These are phyloP conservation scores for Phoenix roebelenii DNA, from an alignment of 176 grass and related monocot genomes.

Conservation along the genomic window DNA sequence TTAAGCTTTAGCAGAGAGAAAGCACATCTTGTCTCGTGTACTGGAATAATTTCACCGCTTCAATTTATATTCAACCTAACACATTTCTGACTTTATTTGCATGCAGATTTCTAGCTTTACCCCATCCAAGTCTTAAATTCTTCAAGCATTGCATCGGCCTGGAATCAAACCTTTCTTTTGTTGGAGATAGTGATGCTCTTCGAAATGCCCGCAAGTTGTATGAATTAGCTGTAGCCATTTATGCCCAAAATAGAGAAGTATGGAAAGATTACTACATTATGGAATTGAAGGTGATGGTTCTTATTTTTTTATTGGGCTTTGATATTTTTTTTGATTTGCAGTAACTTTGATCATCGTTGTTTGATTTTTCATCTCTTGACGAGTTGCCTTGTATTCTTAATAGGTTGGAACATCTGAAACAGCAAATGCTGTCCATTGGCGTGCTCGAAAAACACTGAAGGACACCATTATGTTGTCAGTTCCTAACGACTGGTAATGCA, in stretches of 20 bases:
- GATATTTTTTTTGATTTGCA: neutral
- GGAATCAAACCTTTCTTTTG: slow-evolving; percentile 41
- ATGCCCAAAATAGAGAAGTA: slow-evolving; percentile 41
- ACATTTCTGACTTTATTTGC: no score
- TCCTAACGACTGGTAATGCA: no score
- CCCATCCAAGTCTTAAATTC: slow-evolving; percentile 50
- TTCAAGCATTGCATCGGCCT: slow-evolving; percentile 56
- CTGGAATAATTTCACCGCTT: no score
- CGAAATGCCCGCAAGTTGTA: slow-evolving; percentile 38
- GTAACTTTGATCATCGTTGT: no score
- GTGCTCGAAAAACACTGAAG: no score
- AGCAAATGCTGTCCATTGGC: slow-evolving; percentile 48
- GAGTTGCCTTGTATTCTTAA: no score
- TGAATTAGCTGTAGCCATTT: slow-evolving; percentile 34
- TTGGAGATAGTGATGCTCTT: slow-evolving; percentile 24
- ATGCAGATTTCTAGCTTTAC: slow-evolving; percentile 34
- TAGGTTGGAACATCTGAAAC: slow-evolving; percentile 57
- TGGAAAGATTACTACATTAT: slow-evolving; percentile 64
- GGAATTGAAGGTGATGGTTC: slow-evolving; percentile 37
- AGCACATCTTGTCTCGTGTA: no score
- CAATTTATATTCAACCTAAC: no score
- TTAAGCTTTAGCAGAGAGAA: no score
- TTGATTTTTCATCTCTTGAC: slow-evolving; percentile 1
- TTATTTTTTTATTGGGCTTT: neutral
- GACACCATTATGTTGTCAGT: no score